Evolutionary conservation across 257 asterid genomes (phyloP), one percentile per base, ranked within the genome.

Genomic region (Primulina tabacum): DNA sequence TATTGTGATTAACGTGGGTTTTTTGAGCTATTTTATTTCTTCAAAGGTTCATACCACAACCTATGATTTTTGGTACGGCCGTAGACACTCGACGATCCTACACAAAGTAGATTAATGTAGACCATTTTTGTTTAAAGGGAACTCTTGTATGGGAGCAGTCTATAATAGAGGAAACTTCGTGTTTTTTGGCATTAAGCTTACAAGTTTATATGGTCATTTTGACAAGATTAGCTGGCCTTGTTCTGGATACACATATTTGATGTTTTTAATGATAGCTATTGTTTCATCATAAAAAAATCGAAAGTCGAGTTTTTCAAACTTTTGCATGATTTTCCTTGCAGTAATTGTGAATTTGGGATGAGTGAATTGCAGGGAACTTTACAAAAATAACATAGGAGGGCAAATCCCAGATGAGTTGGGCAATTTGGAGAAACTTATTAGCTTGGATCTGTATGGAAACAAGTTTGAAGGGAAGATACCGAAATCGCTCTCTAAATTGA

Each of bases 381-480:
- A 92, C 73, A 78, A 70, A 60, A 92, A 92, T 10, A 77, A 77
- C 71, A 67, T 92, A 34, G 77, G 75, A 61, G 96, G 96, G 30
- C 79, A 83, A 68, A 85, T 92, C 76, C 97, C 97, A 5, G 47
- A 86, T 68, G 92, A 92, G 76, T 81, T 89, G 77, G 96, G 96
- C 18, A 76, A 85, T 47, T 71, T 92, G 86, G 82, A 71, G 50
- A 86, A 76, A 57, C 94, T 92, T 29, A 35, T 92, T 57, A 89
- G 94, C 90, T 81, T 92, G 96, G 96, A 92, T 82, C 79, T 92
- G 8, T 92, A 89, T 74, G 92, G 83, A 34, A 92, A 92, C 74
- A 79, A 63, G 30, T 81, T 92, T 63, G 74, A 82, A 33, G 98
- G 96, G 62, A 68, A 59, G 62, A 92, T 92, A 67, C 96, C 96